Evolutionary conservation across 1,139 yeast species (phyloP), one percentile per base, ranked within the genome.

Genomic region (Tardiomyces blankii): DNA sequence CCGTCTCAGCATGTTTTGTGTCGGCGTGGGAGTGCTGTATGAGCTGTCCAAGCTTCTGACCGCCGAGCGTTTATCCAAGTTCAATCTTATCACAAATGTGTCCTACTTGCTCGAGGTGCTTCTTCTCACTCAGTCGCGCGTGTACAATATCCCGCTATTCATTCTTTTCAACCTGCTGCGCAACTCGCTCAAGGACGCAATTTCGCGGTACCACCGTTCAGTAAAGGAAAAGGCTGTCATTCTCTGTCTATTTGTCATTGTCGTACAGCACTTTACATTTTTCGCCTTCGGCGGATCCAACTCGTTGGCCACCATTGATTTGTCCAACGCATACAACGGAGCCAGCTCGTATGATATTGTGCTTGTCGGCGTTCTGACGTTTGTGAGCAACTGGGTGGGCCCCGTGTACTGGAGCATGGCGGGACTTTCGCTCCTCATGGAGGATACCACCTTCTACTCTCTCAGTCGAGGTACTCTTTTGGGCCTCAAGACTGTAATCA

Each of bases 321-420:
- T 91, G 27, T 78, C 95, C 0, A 88, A 91, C 60, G 89, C 96
- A 0, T 91, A 91, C 61, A 91, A 91, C 60, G 98, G 98, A 0
- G 71, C 89, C 5, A 61, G 74, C 0, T 72, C 71, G 33, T 93
- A 88, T 59, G 77, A 82, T 52, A 75, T 88, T 13, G 58, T 74
- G n/a, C 58, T 77, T 6, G 95, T 91, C 8, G 96, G 96, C 0
- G 43, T 82, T 1, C 65, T 91, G 46, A 86, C 96, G 11, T 85
- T 85, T 59, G 60, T 83, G 7, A 77, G 94, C 18, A 91, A 88
- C 61, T 91, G 86, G 76, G 75, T 84, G 0, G 91, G 88, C 0
- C 86, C 96, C 0, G 72, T 91, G 0, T 89, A 75, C 59, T 89
- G 96, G 95, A 72, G 87, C 0, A 55, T 81, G n/a, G 70, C 77